Base-by-base conservation (phyloP, 257 asterid species). In the Gentiana dahurica region DNA sequence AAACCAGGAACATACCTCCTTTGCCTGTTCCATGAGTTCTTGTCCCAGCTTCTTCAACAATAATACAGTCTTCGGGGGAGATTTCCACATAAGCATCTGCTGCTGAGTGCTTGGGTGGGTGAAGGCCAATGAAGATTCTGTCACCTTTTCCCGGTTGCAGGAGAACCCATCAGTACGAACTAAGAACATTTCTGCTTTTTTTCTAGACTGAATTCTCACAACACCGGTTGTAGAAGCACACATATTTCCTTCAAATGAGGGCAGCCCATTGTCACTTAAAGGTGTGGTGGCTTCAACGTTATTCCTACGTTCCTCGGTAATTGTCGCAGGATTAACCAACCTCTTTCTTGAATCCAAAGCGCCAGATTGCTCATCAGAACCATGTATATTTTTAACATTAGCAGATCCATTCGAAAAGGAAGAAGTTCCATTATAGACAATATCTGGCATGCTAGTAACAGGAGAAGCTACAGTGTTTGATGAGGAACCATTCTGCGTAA, bases 71-170 rank as follows among this genome's bases (percentile, higher is more conserved):
- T 85, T 92, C 1, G 98, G 98, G 9, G 83, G 59, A 64, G 98
- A 92, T 79, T 88, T 85, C 98, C 98, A 92, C 79, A 85, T 61
- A 73, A 92, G 98, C 94, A 83, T 92, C 78, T 92, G 99, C 71
- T 85, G 99, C 79, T 88, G 99, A 47, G 99, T 92, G 75, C 94
- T 85, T 36, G 99, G 97, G 71, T 92, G 97, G 65, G 95, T 83
- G 75, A 92, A 92, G 12, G 94, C 97, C 80, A 92, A 77, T 55
- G 99, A 92, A 73, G 99, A 78, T 70, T 92, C 99, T 15, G 91
- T 88, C 49, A 92, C 99, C 77, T 84, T 92, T 69, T 92, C 99
- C 74, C 99, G 74, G 47, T 84, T 66, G 75, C 99, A 92, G 51
- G 97, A 88, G 74, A 83, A 77, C 43, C 99, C 99, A 77, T 92